phyloP scores from a whole-genome alignment of 2,329 filamentous ascomycete genomes.

The Venturia asperata region DNA sequence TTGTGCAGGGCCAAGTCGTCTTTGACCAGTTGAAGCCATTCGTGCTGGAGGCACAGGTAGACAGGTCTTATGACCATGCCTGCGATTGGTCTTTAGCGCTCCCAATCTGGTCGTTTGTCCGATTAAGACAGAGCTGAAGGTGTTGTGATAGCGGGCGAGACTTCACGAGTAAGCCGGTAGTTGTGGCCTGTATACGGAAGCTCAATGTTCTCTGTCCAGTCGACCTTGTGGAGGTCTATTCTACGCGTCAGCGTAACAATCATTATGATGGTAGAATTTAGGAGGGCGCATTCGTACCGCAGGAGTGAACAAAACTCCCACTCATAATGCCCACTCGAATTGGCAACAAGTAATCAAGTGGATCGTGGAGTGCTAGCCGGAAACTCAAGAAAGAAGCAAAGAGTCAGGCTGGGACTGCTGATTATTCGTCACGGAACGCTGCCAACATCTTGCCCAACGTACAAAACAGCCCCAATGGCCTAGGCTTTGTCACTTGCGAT shows the following conservation, averaged over 20 bases:
- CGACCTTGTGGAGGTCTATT: not conserved
- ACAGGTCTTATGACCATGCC: not conserved
- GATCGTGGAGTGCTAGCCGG: too few relatives aligned
- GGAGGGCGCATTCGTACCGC: not conserved
- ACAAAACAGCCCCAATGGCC: not conserved
- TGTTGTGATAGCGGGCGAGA: not conserved
- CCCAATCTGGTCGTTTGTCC: not conserved
- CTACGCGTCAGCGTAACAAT: not conserved
- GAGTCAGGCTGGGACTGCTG: too few relatives aligned
- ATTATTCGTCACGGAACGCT: too few relatives aligned
- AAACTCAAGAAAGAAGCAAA: too few relatives aligned
- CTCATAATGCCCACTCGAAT: too few relatives aligned
- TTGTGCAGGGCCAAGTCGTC: not conserved
- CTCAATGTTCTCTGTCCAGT: too few relatives aligned
- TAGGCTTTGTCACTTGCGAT: not conserved
- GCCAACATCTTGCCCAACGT: too few relatives aligned
- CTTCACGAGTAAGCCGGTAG: not conserved
- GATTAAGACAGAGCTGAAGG: not conserved
- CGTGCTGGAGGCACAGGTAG: not conserved
- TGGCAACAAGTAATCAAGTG: too few relatives aligned
- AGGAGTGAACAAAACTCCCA: not conserved
- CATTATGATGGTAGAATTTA: not conserved
- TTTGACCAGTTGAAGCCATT: not conserved
- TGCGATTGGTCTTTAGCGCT: not conserved
- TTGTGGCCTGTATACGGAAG: not conserved